Percentiles rank a stretch among this genome's conserved stretches.
Conservation (phyloP, 495 filamentous ascomycete genomes). For the Penicillium coffeae region DNA sequence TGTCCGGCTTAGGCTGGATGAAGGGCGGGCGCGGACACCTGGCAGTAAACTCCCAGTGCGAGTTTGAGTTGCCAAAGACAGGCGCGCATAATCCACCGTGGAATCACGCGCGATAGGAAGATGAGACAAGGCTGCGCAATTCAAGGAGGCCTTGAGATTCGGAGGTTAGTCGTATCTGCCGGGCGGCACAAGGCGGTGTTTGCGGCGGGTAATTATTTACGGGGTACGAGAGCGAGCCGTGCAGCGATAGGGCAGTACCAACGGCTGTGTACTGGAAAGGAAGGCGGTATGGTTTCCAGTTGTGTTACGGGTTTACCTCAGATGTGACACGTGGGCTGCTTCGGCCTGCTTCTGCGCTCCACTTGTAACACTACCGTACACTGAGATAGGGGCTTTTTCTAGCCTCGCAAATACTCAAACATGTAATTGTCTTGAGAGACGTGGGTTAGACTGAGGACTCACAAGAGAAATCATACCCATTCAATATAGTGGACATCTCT, state of each 20-base stretch:
- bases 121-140: constrained; percentile 2
- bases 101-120: constrained; percentile 3
- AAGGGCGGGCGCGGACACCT: constrained; percentile 26
- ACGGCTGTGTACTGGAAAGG: no score
- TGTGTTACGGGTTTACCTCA: constrained; percentile 1
- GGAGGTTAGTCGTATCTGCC: constrained; percentile 15
- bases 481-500: no score
- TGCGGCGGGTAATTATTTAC: constrained; percentile 1
- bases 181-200: constrained; percentile 15
- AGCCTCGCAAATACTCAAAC: no score
- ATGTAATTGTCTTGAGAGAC: no score
- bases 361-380: no score
- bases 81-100: constrained; percentile 35
- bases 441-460: no score
- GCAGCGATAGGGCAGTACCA: no score
- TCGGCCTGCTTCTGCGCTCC: no score
- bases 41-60: constrained; percentile 30
- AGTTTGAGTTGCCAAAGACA: constrained; percentile 23
- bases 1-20: constrained; percentile 22
- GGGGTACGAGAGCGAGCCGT: not conserved
- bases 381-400: no score
- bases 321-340: constrained; percentile 18
- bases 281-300: not conserved
- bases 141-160: constrained; percentile 6
- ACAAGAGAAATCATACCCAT: no score